phyloP scores from a whole-genome alignment of 1,139 yeast genomes.

The Williopsis jadinii region DNA sequence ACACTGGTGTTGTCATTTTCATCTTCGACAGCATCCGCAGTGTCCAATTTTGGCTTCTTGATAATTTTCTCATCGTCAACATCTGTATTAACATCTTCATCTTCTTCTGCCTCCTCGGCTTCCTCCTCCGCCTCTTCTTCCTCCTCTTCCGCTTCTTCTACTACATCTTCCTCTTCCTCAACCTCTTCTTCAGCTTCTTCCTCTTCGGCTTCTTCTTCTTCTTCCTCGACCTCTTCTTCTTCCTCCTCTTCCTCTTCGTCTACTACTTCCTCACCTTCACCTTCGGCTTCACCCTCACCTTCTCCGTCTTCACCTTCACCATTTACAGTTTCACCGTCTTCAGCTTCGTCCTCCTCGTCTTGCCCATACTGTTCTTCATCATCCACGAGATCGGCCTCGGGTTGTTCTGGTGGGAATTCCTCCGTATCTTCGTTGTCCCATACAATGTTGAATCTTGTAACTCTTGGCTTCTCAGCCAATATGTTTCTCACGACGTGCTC shows the following conservation, averaged over 20 bases:
- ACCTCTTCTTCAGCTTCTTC: conserved; percentile 23
- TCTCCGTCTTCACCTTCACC: conserved; percentile 37
- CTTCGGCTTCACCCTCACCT: conserved; percentile 33
- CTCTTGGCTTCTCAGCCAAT: conserved; percentile 95
- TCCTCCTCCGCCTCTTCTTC: conserved; percentile 32
- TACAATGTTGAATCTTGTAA: conserved; percentile 89
- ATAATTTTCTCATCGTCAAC: conserved; percentile 26
- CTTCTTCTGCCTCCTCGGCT: conserved; percentile 18
- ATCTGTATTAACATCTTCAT: conserved; percentile 24
- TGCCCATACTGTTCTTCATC: conserved; percentile 50
- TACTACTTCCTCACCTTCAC: conserved; percentile 25
- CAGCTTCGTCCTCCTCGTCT: conserved; percentile 41
- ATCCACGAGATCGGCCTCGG: conserved; percentile 47
- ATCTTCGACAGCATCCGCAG: not conserved
- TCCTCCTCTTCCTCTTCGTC: conserved; percentile 34
- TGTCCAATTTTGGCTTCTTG: conserved; percentile 19
- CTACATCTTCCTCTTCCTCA: conserved; percentile 25
- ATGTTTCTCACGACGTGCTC: conserved; percentile 93
- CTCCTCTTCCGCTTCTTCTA: conserved; percentile 31
- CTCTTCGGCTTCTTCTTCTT: conserved; percentile 11
- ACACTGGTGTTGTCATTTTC: not conserved
- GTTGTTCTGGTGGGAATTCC: conserved; percentile 75
- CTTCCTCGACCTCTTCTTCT: conserved; percentile 24
- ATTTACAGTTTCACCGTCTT: conserved; percentile 22
- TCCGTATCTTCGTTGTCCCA: conserved; percentile 73